These are phyloP conservation scores for Forsythia suspensa DNA, from an alignment of 257 asterid species.

Conservation along the genomic window DNA sequence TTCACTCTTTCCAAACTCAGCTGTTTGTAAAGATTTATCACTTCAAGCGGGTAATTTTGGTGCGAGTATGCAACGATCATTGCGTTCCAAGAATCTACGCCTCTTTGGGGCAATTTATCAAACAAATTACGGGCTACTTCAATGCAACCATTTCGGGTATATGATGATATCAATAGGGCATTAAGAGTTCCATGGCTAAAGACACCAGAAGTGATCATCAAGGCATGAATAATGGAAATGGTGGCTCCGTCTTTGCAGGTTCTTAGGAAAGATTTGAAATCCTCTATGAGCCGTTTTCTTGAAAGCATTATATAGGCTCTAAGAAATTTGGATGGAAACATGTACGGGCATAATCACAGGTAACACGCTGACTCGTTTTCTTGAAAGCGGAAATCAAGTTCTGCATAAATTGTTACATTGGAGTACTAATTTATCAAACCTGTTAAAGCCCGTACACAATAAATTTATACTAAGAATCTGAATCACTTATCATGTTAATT, in stretches of 20 bases:
- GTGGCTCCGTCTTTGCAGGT: slow-evolving; percentile 40
- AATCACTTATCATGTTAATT: no score
- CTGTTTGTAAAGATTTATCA: slow-evolving; percentile 36
- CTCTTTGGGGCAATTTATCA: slow-evolving; percentile 53
- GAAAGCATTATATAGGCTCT: slow-evolving; percentile 33
- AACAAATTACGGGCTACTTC: slow-evolving; percentile 56
- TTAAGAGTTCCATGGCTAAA: slow-evolving; percentile 29
- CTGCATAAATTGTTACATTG: no score
- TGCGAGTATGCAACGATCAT: slow-evolving; percentile 56
- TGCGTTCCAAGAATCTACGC: slow-evolving; percentile 68
- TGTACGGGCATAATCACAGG: no score
- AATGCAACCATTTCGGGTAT: slow-evolving; percentile 39
- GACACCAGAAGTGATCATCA: slow-evolving; percentile 54
- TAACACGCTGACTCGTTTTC: no score
- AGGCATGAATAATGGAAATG: slow-evolving; percentile 54
- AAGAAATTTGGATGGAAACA: background rate
- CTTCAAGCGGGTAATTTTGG: slow-evolving; percentile 35
- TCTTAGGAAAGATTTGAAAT: slow-evolving; percentile 36
- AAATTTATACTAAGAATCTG: no score
- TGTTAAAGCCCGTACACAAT: no score
- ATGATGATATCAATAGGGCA: slow-evolving; percentile 49
- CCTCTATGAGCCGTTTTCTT: slow-evolving; percentile 38
- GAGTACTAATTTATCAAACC: no score
- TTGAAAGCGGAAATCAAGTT: no score
- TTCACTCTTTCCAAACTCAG: slow-evolving; percentile 42